Evolutionary conservation across 441 rosid genomes (phyloP).

Genomic region (Francoa sonchifolia): DNA sequence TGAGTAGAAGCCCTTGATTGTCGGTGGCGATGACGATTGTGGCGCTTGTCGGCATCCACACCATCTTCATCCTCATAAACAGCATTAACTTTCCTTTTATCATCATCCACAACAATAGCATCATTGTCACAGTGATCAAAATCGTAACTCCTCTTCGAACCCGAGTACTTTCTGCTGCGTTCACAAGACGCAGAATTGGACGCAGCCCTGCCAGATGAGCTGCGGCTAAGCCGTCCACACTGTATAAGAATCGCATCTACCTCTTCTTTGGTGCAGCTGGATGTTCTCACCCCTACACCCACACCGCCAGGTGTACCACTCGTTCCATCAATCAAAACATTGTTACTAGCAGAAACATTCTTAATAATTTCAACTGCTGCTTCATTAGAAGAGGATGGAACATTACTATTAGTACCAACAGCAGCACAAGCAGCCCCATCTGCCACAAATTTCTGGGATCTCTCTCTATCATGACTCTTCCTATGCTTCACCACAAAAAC

Average conservation of each 20-base stretch:
- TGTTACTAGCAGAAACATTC: too few relatives aligned
- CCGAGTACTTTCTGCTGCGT: slow-evolving; percentile 40
- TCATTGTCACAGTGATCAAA: slow-evolving; percentile 36
- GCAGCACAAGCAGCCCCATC: too few relatives aligned
- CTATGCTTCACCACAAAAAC: slow-evolving; percentile 18
- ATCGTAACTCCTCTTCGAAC: slow-evolving; percentile 77
- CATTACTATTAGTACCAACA: too few relatives aligned
- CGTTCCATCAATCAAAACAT: too few relatives aligned
- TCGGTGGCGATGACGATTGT: slow-evolving; percentile 32
- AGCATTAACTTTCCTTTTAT: slow-evolving; percentile 14
- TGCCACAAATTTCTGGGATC: too few relatives aligned
- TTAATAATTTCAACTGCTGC: too few relatives aligned
- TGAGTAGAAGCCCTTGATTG: slow-evolving; percentile 38
- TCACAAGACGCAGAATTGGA: background rate
- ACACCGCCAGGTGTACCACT: too few relatives aligned
- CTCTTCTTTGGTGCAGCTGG: slow-evolving; percentile 59
- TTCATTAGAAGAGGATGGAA: too few relatives aligned
- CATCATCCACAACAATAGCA: slow-evolving; percentile 12
- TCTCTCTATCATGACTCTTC: slow-evolving; percentile 19
- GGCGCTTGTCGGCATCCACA: slow-evolving; percentile 27
- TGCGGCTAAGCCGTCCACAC: slow-evolving; percentile 67
- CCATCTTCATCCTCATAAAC: slow-evolving; percentile 24
- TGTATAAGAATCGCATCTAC: slow-evolving; percentile 87
- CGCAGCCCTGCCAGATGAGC: slow-evolving; percentile 10
- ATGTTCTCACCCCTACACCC: slow-evolving; percentile 39